Evolutionary conservation across 129 eudicot species (phyloP).

Genomic region (Helianthus tuberosus): DNA sequence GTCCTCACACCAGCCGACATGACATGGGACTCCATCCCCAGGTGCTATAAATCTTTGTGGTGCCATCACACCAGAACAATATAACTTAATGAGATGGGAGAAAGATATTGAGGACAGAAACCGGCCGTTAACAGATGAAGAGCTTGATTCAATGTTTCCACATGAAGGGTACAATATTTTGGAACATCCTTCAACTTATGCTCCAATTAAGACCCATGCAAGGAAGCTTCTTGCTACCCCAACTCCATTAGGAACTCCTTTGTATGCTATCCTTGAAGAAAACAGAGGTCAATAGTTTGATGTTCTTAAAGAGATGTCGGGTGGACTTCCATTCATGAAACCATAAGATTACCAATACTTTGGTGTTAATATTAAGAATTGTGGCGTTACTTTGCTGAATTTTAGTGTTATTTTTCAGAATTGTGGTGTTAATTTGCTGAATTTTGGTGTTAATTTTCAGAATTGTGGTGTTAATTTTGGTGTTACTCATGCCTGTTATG

Average conservation of each 20-base stretch:
- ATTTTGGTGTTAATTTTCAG: too few relatives aligned
- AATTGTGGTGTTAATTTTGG: too few relatives aligned
- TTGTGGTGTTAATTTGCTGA: too few relatives aligned
- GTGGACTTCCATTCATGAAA: constrained; percentile 87
- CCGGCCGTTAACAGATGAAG: constrained; percentile 92
- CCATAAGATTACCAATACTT: constrained; percentile 92
- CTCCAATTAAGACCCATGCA: constrained; percentile 90
- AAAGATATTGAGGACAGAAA: constrained; percentile 95
- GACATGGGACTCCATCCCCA: constrained; percentile 67
- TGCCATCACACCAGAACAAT: constrained; percentile 94
- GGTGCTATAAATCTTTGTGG: constrained; percentile 64
- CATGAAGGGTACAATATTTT: constrained; percentile 85
- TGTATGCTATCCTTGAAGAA: constrained; percentile 85
- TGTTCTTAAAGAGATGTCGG: constrained; percentile 57
- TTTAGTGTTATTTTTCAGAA: too few relatives aligned
- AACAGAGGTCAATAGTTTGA: constrained; percentile 61
- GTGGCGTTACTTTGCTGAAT: too few relatives aligned
- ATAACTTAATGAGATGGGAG: constrained; percentile 88
- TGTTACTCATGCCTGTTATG: too few relatives aligned
- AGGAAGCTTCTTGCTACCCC: constrained; percentile 96
- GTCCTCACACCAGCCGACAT: too few relatives aligned
- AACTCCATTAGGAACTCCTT: constrained; percentile 83
- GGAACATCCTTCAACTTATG: constrained; percentile 85
- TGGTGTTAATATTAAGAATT: constrained; percentile 20
- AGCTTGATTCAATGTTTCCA: constrained; percentile 90